Conservation (phyloP, 2,329 filamentous ascomycete species). For the Botrytis byssoidea region DNA sequence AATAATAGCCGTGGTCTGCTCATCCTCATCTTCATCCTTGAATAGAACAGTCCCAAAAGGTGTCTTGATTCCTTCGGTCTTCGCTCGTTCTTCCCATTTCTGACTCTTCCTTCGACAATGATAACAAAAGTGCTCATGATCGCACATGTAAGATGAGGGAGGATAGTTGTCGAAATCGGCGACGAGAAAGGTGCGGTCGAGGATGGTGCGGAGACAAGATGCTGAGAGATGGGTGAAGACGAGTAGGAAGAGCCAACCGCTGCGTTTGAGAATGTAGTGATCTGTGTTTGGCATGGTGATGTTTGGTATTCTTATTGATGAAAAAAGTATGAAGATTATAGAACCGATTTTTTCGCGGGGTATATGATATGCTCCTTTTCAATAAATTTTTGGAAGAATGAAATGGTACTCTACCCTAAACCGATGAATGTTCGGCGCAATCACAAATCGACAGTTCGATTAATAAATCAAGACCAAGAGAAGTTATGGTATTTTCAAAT, state of each 20-base stretch:
- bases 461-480: neutral
- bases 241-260: slow-evolving; percentile 12
- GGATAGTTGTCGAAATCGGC: neutral
- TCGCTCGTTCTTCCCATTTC: neutral
- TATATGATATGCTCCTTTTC: neutral
- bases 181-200: neutral
- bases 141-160: neutral
- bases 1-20: neutral
- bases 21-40: neutral
- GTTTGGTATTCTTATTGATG: neutral
- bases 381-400: neutral
- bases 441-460: neutral
- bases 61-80: neutral
- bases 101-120: neutral
- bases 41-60: neutral
- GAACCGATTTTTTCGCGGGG: neutral
- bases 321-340: neutral
- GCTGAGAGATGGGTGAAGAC: neutral
- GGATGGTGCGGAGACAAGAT: neutral
- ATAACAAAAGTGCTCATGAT: neutral
- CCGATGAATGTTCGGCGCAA: neutral
- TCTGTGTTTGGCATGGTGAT: neutral
- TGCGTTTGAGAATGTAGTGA: slow-evolving; percentile 8
- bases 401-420: neutral
- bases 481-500: neutral